phyloP scores from a whole-genome alignment of 805 yeast species.

The Dipodascus albidus region DNA sequence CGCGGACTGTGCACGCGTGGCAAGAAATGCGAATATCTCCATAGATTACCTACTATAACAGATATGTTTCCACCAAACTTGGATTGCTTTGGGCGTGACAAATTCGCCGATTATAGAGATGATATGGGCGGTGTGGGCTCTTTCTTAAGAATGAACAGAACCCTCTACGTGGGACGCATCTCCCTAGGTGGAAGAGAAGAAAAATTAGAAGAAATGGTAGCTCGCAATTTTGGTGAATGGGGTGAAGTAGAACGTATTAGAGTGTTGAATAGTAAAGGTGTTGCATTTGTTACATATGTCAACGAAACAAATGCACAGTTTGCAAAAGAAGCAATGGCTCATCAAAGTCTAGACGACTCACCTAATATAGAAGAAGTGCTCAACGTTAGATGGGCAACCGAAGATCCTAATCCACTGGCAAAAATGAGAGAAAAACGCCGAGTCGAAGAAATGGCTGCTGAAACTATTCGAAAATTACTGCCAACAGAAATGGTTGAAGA shows the following conservation, averaged over 20 bases:
- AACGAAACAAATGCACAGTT: constrained; percentile 76
- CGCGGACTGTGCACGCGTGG: constrained; percentile 83
- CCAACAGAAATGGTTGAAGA: constrained; percentile 34
- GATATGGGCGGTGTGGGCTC: constrained; percentile 95
- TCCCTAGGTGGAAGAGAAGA: constrained; percentile 25
- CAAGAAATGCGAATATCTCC: constrained; percentile 61
- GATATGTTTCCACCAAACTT: constrained; percentile 53
- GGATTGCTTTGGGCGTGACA: constrained; percentile 92
- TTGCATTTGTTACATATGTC: constrained; percentile 69
- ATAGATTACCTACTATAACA: constrained; percentile 52
- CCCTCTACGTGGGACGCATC: constrained; percentile 62
- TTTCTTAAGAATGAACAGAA: constrained; percentile 54
- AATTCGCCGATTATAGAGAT: constrained; percentile 68
- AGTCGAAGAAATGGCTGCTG: constrained; percentile 41
- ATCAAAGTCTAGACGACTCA: constrained; percentile 52
- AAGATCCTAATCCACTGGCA: constrained; percentile 71
- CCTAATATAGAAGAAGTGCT: constrained; percentile 41
- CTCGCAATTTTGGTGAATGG: constrained; percentile 52
- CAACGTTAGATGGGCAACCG: constrained; percentile 77
- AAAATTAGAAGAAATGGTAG: constrained; percentile 31
- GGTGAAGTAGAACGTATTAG: constrained; percentile 64
- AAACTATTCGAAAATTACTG: constrained; percentile 29
- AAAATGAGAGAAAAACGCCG: constrained; percentile 36
- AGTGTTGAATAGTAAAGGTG: constrained; percentile 46
- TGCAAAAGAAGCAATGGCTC: constrained; percentile 90